Evolutionary conservation across 495 filamentous ascomycete species (phyloP).

Genomic region (Penicillium cosmopolitanum): DNA sequence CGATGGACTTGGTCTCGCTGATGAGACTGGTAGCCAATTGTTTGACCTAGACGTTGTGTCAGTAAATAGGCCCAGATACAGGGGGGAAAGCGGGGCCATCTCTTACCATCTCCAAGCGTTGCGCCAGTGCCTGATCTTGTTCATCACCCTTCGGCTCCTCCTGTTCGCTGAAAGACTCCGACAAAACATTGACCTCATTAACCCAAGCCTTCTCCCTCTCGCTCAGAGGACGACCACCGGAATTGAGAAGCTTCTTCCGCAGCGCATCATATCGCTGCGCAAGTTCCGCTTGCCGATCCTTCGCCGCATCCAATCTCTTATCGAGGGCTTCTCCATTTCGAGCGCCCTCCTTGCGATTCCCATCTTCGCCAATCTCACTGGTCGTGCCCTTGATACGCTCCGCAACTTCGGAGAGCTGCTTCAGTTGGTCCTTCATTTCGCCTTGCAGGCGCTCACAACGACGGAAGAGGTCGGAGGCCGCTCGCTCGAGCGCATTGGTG

Average conservation of each 20-base stretch:
- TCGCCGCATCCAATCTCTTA: slow-evolving; percentile 61
- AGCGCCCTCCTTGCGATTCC: slow-evolving; percentile 42
- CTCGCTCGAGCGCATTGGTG: slow-evolving; percentile 69
- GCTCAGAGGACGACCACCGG: slow-evolving; percentile 65
- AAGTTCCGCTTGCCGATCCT: slow-evolving; percentile 61
- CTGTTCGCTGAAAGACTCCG: slow-evolving; percentile 34
- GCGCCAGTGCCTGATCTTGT: slow-evolving; percentile 32
- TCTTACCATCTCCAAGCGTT: slow-evolving; percentile 46
- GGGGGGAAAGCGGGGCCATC: not conserved
- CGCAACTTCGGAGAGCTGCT: slow-evolving; percentile 67
- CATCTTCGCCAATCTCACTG: slow-evolving; percentile 60
- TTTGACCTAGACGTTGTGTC: slow-evolving; percentile 43
- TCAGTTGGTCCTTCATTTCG: slow-evolving; percentile 74
- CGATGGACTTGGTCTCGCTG: slow-evolving; percentile 46
- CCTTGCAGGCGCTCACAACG: slow-evolving; percentile 71
- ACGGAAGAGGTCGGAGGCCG: slow-evolving; percentile 81
- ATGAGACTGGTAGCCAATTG: slow-evolving; percentile 55
- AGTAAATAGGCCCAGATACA: slow-evolving; percentile 25
- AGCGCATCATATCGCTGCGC: slow-evolving; percentile 66
- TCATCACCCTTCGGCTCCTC: slow-evolving; percentile 28
- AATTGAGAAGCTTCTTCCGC: slow-evolving; percentile 59
- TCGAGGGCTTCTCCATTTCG: slow-evolving; percentile 57
- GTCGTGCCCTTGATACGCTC: slow-evolving; percentile 66
- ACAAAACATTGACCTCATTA: slow-evolving; percentile 61
- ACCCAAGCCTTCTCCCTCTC: slow-evolving; percentile 73